phyloP scores from a whole-genome alignment of 2,329 filamentous ascomycete species.

The Pyrenochaeta sp. region DNA sequence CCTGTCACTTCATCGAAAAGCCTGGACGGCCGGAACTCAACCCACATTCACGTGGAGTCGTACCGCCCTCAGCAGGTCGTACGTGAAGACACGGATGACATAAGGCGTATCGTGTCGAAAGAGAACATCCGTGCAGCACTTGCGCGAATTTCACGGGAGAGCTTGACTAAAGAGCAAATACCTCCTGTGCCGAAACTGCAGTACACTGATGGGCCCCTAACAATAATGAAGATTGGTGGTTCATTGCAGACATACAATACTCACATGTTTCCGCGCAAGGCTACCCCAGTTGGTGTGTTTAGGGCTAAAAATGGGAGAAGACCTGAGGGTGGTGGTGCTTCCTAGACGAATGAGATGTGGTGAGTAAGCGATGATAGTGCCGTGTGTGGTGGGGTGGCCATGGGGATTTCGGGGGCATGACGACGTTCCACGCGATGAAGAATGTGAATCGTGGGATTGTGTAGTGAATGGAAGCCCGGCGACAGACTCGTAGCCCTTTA shows the following conservation, averaged over 20 bases:
- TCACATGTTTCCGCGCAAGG: constrained; percentile 40
- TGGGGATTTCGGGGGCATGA: no score
- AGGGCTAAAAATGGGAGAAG: constrained; percentile 5
- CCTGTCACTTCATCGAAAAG: constrained; percentile 34
- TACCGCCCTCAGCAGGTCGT: constrained; percentile 6
- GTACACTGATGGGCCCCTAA: not conserved
- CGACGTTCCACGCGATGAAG: no score
- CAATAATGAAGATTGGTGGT: not conserved
- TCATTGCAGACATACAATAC: constrained; percentile 36
- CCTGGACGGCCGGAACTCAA: constrained; percentile 15
- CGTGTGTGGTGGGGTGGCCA: no score
- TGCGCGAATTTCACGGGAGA: constrained; percentile 22
- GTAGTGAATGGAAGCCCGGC: no score
- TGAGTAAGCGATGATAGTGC: no score
- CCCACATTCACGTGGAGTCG: not conserved
- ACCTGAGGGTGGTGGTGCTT: not conserved
- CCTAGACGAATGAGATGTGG: no score
- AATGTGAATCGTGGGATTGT: no score
- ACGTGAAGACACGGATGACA: constrained; percentile 6
- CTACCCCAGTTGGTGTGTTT: constrained; percentile 16
- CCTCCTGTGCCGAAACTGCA: constrained; percentile 5
- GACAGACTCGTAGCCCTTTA: no score
- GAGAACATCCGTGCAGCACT: constrained; percentile 45
- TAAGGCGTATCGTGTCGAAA: constrained; percentile 40
- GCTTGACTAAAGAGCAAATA: constrained; percentile 25